Evolutionary conservation across 306 rosid genomes (phyloP), one percentile per base, ranked within the genome.

Genomic region (Lagenaria siceraria): DNA sequence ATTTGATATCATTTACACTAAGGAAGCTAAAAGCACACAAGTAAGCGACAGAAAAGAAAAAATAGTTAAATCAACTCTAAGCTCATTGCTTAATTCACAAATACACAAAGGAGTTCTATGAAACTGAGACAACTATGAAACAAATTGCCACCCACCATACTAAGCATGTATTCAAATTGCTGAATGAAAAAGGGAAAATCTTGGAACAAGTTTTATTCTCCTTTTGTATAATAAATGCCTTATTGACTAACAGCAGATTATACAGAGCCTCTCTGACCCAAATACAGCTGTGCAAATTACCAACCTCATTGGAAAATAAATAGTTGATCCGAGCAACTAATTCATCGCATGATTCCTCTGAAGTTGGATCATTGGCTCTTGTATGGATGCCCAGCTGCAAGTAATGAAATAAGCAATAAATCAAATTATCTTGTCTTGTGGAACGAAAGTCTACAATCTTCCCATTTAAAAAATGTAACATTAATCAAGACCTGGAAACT

Each of bases 301-400:
- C 83, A 79, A 92, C 98, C 85, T 87, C 86, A 4, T 90, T 88
- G n/a, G 98, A 89, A 83, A 94, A 91, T 75, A 92, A 46, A 80
- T 62, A 65, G 6, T 70, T 29, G 38, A 94, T 8, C 77, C 93
- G 90, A 77, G 80, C 60, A 60, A 86, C 89, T 79, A 94, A 81
- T 59, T 78, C 74, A 76, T 84, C 86, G 83, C 86, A 79, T 76
- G 98, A 83, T 78, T 91, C 95, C 69, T 85, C 83, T 13, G 82
- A 87, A 76, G 96, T 83, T 56, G 70, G 87, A 70, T 85, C 84
- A 51, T 40, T 51, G 15, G 81, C 69, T 65, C 56, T 74, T 68
- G 80, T 58, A 78, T 53, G 52, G 79, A 94, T 85, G 85, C 90
- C 88, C 74, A 94, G 91, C 98, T 92, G 97, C 87, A 73, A 71